phyloP scores from a whole-genome alignment of 2,329 filamentous ascomycete species.

The Capronia coronata region DNA sequence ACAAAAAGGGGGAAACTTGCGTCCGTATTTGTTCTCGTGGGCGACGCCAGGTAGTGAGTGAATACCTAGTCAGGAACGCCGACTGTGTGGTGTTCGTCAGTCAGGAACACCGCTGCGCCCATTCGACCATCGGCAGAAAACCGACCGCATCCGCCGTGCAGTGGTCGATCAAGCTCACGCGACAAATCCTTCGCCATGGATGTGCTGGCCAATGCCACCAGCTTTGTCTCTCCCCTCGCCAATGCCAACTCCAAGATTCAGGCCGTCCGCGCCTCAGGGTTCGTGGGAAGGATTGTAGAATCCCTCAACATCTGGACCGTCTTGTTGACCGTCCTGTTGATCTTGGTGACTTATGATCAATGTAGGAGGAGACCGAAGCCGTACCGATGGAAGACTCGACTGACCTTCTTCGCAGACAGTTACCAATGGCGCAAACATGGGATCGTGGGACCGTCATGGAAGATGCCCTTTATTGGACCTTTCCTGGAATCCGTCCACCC shows the following conservation, averaged over 20 bases:
- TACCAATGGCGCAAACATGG: constrained; percentile 69
- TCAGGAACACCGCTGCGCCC: constrained; percentile 13
- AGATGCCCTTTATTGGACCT: constrained; percentile 85
- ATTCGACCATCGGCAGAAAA: constrained; percentile 19
- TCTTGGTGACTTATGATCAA: constrained; percentile 81
- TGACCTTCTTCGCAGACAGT: constrained; percentile 50
- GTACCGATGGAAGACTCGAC: constrained; percentile 6
- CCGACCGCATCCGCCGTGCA: constrained; percentile 7
- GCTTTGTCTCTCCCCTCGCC: constrained; percentile 62
- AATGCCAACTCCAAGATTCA: constrained; percentile 55
- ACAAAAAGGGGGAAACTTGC: too few species aligned
- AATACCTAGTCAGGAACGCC: too few species aligned
- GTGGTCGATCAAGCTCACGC: too few species aligned
- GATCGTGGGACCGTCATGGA: constrained; percentile 68
- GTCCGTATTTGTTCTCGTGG: too few species aligned
- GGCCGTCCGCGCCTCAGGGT: constrained; percentile 13
- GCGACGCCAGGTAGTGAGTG: neutral
- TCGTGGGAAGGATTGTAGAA: constrained; percentile 19
- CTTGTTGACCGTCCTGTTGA: constrained; percentile 61
- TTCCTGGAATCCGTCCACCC: constrained; percentile 90
- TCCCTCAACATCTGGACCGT: constrained; percentile 57
- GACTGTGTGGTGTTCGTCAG: neutral
- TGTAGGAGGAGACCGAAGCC: constrained; percentile 56
- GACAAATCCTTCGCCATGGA: constrained; percentile 19
- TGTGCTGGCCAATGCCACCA: constrained; percentile 54